Evolutionary conservation across 495 filamentous ascomycete species (phyloP).

Genomic region (Xylaria scruposa): DNA sequence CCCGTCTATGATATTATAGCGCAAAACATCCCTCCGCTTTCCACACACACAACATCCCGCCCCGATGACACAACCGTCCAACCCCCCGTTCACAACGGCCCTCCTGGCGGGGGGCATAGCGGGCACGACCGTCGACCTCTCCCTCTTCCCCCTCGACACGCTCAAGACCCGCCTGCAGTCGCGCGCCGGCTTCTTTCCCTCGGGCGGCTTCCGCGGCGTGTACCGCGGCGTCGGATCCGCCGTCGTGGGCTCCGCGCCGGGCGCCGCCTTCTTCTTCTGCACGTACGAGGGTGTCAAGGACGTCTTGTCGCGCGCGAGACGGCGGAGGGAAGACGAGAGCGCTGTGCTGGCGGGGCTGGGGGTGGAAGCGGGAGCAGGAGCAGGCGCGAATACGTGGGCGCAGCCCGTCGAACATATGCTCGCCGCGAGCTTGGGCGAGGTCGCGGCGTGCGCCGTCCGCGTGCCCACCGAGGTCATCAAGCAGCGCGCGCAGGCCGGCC

Average conservation of each 20-base stretch:
- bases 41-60: neutral
- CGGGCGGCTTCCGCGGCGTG: constrained; percentile 76
- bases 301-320: constrained; percentile 47
- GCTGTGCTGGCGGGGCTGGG: constrained; percentile 11
- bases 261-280: constrained; percentile 98
- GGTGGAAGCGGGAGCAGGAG: neutral
- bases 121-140: constrained; percentile 88
- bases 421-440: constrained; percentile 87
- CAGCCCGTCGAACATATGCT: constrained; percentile 70
- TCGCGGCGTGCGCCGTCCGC: constrained; percentile 89
- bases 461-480: constrained; percentile 98
- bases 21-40: neutral
- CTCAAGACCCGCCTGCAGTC: constrained; percentile 95
- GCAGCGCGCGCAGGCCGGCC: constrained; percentile 89
- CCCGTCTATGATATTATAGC: neutral
- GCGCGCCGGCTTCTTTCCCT: constrained; percentile 74
- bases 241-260: constrained; percentile 90
- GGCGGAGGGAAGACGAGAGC: constrained; percentile 26
- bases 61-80: constrained; percentile 30
- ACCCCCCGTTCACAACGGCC: constrained; percentile 56
- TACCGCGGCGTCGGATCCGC: constrained; percentile 74
- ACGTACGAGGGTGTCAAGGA: constrained; percentile 88
- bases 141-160: constrained; percentile 90
- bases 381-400: constrained; percentile 19
- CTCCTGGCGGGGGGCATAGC: constrained; percentile 79